phyloP scores from a whole-genome alignment of 768 basidiomycete genomes.

The Boletellus emodensis region DNA sequence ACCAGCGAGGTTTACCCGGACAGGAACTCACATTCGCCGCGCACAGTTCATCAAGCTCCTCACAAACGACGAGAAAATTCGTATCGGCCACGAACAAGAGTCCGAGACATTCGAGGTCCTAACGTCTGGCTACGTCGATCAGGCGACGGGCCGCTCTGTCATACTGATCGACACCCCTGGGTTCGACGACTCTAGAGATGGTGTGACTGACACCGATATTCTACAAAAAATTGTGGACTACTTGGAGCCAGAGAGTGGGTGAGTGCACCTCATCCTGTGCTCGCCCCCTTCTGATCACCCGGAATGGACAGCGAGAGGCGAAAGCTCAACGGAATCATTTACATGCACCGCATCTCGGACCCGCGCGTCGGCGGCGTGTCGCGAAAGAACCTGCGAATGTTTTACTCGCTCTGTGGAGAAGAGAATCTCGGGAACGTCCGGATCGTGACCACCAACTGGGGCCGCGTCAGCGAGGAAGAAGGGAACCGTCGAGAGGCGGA shows the following conservation, averaged over 20 bases:
- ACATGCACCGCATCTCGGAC: conserved; percentile 45
- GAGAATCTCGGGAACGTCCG: conserved; percentile 40
- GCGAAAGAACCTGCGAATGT: conserved; percentile 40
- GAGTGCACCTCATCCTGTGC: too few species aligned
- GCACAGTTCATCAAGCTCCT: conserved; percentile 4
- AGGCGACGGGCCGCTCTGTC: not conserved
- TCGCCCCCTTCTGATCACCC: not conserved
- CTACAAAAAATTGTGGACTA: conserved; percentile 12
- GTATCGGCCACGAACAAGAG: conserved; percentile 6
- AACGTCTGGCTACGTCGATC: not conserved
- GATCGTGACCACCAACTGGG: conserved; percentile 48
- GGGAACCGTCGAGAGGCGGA: conserved; percentile 28
- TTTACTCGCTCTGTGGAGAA: conserved; percentile 44
- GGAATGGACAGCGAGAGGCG: not conserved
- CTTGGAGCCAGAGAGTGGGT: conserved; percentile 1
- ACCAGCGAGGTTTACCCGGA: not conserved
- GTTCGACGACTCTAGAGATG: conserved; percentile 11
- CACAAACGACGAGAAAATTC: conserved; percentile 3
- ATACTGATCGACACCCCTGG: conserved; percentile 19
- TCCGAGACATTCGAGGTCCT: conserved; percentile 9
- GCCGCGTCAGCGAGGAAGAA: conserved; percentile 24
- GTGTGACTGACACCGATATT: conserved; percentile 18
- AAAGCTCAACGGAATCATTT: conserved; percentile 41
- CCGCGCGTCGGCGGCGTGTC: conserved; percentile 41
- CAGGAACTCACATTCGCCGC: not conserved